Evolutionary conservation across 805 yeast species (phyloP), one percentile per base, ranked within the genome.

Genomic region (Candida loeiensis): DNA sequence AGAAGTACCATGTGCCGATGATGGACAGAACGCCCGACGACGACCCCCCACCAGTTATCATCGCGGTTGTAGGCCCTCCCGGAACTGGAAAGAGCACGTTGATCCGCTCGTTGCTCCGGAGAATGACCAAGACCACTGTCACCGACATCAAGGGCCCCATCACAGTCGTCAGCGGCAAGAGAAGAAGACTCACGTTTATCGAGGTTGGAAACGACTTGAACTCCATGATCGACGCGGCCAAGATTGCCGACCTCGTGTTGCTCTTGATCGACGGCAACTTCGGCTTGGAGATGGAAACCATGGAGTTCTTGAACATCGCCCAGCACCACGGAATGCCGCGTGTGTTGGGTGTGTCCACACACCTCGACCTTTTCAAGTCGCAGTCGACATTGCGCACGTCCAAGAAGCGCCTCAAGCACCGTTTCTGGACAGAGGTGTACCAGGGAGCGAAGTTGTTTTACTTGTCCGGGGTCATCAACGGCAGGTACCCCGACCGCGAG

Each of bases 301-400:
- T 93, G 98, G 99, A 93, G 64, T 93, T 93, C 56, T 72, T 93
- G 47, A 95, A 93, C 56, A 77, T 93, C 49, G 95, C 96, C 3
- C 96, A 93, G 53, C 97, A 91, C 57, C 99, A 93, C 62, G 99
- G 99, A 63, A 93, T 93, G 90, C 99, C 99, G 30, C 78, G 96
- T 52, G 95, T 93, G 14, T 71, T 93, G 33, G 99, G 98, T 49
- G 85, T 93, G 7, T 85, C 96, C 5, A 93, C 99, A 0, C 99
- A 93, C 69, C 73, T 95, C 54, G 99, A 93, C 63, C 73, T 93
- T 37, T 93, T 93, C 73, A 90, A 85, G 58, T 82, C 85, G 13
- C 95, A 85, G 45, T 74, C 95, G 9, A 88, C 97, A 1, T 73
- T 93, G 58, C 76, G 97, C 54, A 87, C 95, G 0, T 80, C 96